Percentiles rank a stretch among this genome's conserved stretches.
Evolutionary conservation across 345 rosid species (phyloP).

Genomic region (Moricandia arvensis): DNA sequence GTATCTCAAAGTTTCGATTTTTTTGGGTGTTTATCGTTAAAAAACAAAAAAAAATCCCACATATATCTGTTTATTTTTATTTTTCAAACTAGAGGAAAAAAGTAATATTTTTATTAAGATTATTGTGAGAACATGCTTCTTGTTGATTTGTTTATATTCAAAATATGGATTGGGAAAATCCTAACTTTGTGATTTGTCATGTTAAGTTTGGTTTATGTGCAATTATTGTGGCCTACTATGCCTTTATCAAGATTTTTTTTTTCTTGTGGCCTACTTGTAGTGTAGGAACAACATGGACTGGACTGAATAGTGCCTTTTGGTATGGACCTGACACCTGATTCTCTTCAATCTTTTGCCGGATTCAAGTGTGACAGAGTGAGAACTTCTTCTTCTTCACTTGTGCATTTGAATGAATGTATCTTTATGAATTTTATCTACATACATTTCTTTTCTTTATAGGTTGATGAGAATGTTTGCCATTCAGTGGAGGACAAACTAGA

Average conservation of each 20-base stretch:
- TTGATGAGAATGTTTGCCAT: conserved; percentile 46
- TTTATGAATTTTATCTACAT: not conserved
- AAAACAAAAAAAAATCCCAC: conserved; percentile 18
- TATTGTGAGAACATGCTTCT: not conserved
- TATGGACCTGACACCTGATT: conserved; percentile 35
- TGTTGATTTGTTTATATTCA: not conserved
- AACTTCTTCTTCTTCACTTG: not conserved
- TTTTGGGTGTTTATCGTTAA: not conserved
- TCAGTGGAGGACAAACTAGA: conserved; percentile 51
- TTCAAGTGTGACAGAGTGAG: conserved; percentile 47
- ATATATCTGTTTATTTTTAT: not conserved
- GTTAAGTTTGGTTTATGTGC: not conserved
- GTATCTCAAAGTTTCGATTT: conserved; percentile 20
- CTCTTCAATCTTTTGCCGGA: conserved; percentile 34
- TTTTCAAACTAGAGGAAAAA: no score
- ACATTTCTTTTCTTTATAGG: conserved; percentile 30
- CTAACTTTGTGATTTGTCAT: not conserved
- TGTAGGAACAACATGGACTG: conserved; percentile 19
- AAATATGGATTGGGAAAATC: not conserved
- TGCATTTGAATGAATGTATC: conserved; percentile 18
- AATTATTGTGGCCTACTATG: no score
- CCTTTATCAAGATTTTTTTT: no score
- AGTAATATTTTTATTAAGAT: not conserved
- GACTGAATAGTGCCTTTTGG: conserved; percentile 36
- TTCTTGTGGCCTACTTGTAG: not conserved